Evolutionary conservation across 148 eudicot species (phyloP), one percentile per base, ranked within the genome.

Genomic region (Dysphania ambrosioides): DNA sequence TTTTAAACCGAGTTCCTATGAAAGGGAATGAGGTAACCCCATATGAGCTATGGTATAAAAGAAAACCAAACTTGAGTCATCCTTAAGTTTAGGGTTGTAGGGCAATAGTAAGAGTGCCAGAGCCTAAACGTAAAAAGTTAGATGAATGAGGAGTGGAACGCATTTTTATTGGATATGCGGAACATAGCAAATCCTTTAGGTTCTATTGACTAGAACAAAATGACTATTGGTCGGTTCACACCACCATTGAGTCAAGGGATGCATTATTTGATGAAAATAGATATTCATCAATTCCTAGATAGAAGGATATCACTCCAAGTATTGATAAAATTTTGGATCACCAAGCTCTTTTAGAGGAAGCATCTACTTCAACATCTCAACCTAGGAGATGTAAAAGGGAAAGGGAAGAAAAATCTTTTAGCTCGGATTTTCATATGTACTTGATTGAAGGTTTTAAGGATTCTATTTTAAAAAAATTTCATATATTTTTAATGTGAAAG

Each of bases 1-100:
- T n/a, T n/a, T n/a, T n/a, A n/a, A n/a, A n/a, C n/a, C n/a, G n/a
- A n/a, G n/a, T n/a, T n/a, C n/a, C n/a, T n/a, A n/a, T n/a, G n/a
- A n/a, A n/a, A n/a, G n/a, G n/a, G n/a, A n/a, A n/a, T n/a, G n/a
- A n/a, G n/a, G n/a, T n/a, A n/a, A n/a, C n/a, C n/a, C n/a, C n/a
- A n/a, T n/a, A n/a, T n/a, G n/a, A n/a, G n/a, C n/a, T n/a, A n/a
- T n/a, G n/a, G n/a, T n/a, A n/a, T n/a, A n/a, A n/a, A n/a, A n/a
- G n/a, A n/a, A n/a, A n/a, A n/a, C n/a, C n/a, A n/a, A n/a, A n/a
- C n/a, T n/a, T n/a, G n/a, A n/a, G n/a, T n/a, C n/a, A n/a, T n/a
- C n/a, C n/a, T n/a, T n/a, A 65, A 23, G 68, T 65, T 26, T 65
- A 41, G 68, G 68, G 42, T 29, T 34, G n/a, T 65, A 65, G 68